Evolutionary conservation across 2,329 filamentous ascomycete species (phyloP).

Genomic region (Drechslera avenae): DNA sequence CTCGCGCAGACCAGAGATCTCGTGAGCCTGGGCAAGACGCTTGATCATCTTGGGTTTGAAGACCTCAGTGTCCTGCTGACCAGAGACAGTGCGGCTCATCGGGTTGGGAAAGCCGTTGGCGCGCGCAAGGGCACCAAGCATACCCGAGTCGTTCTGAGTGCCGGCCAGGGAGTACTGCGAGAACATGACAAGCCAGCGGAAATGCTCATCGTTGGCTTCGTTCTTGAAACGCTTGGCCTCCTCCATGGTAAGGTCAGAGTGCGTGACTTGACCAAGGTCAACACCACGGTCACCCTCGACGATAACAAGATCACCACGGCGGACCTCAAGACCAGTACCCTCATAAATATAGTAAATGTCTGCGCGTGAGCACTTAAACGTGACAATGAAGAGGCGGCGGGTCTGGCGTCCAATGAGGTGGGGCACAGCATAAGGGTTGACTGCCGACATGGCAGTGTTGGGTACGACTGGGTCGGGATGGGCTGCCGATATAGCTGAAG

Average conservation of each 20-base stretch:
- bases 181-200: conserved; percentile 99
- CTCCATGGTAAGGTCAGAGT: conserved; percentile 85
- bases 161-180: conserved; percentile 62
- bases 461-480: conserved; percentile 41
- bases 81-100: conserved; percentile 50
- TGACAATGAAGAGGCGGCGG: conserved; percentile 75
- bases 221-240: conserved; percentile 88
- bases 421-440: conserved; percentile 45
- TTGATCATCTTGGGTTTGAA: conserved; percentile 93
- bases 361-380: conserved; percentile 94
- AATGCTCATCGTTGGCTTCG: conserved; percentile 91
- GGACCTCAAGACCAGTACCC: conserved; percentile 88
- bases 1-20: conserved; percentile 85
- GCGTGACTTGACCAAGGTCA: conserved; percentile 89
- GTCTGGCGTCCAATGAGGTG: conserved; percentile 36
- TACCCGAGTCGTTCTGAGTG: conserved; percentile 52
- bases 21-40: conserved; percentile 86
- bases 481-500: conserved; percentile 43
- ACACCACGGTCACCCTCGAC: conserved; percentile 96
- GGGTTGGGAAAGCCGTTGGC: conserved; percentile 40
- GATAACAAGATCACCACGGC: conserved; percentile 91
- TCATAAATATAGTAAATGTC: conserved; percentile 98
- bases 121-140: conserved; percentile 53
- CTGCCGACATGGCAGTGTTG: conserved; percentile 26
- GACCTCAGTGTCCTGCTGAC: conserved; percentile 64